Conservation (phyloP, 2,329 filamentous ascomycete species). For the Chaetomiaceae sp. region DNA sequence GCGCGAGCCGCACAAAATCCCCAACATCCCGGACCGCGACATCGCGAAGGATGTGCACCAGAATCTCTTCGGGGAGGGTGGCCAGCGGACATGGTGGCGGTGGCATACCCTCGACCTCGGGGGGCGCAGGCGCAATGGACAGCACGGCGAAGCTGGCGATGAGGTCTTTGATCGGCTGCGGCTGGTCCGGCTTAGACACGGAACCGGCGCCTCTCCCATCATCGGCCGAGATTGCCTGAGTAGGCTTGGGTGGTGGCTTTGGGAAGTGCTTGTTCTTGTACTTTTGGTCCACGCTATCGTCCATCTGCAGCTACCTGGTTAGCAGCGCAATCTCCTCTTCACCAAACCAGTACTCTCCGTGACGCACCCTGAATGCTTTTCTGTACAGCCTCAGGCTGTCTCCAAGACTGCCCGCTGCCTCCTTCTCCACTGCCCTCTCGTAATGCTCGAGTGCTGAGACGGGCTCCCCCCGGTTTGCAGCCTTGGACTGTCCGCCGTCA, state of each 20-base stretch:
- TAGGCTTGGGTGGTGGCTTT: slow-evolving; percentile 44
- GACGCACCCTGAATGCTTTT: slow-evolving; percentile 73
- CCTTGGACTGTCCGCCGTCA: slow-evolving; percentile 24
- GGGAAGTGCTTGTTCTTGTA: slow-evolving; percentile 94
- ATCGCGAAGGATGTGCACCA: slow-evolving; percentile 70
- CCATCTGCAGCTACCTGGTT: slow-evolving; percentile 51
- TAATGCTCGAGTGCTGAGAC: slow-evolving; percentile 84
- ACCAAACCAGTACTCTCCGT: too few species aligned
- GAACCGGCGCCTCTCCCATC: slow-evolving; percentile 37
- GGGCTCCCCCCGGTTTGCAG: slow-evolving; percentile 40
- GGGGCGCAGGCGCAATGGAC: slow-evolving; percentile 60
- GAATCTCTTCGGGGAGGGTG: slow-evolving; percentile 72
- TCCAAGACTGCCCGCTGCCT: slow-evolving; percentile 75
- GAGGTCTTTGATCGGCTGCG: slow-evolving; percentile 58
- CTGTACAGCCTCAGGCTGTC: slow-evolving; percentile 86
- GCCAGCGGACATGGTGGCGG: slow-evolving; percentile 76
- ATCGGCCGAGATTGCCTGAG: slow-evolving; percentile 16
- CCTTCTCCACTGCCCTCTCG: slow-evolving; percentile 83
- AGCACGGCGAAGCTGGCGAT: slow-evolving; percentile 68
- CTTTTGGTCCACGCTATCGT: slow-evolving; percentile 72
- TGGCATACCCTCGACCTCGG: slow-evolving; percentile 64
- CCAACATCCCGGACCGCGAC: slow-evolving; percentile 70
- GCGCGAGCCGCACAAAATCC: slow-evolving; percentile 66
- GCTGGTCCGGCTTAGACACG: slow-evolving; percentile 44
- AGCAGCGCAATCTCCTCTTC: not conserved